Evolutionary conservation across 805 yeast species (phyloP), one percentile per base, ranked within the genome.

Genomic region (Myxozyma mucilagina): DNA sequence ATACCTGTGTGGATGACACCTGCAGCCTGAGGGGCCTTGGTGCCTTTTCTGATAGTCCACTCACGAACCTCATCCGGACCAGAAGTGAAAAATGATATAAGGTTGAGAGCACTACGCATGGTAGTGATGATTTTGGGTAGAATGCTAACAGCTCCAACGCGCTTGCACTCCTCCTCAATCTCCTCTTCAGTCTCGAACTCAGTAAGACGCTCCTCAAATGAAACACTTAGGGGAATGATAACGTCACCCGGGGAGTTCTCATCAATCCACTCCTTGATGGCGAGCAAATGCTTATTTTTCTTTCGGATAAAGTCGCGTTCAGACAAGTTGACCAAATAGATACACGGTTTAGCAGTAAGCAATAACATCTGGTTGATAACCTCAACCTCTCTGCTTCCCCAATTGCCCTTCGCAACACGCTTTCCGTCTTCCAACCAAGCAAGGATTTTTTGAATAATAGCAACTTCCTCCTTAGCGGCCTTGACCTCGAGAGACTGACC

Each of bases 21-120:
- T 24, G 99, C 99, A 48, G 99, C 98, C 72, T 89, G 91, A n/a
- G 99, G 99, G 56, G 97, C 97, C 70, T 89, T 87, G 50, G 93
- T 88, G 69, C 96, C 96, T 69, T 81, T 80, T 78, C 98, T 85
- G 66, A 94, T 85, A 39, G 99, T 94, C 99, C 99, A 94, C 77
- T 96, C 97, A 76, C 97, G 87, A 53, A 92, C 96, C 79, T 94
- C 99, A 65, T 89, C 90, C 45, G 96, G 88, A 69, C 99, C 99
- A 73, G 94, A 87, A 39, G 99, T 94, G 83, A 90, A 94, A 81
- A 87, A 94, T 56, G 97, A 90, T 68, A 92, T 91, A 75, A 94
- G 85, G 68, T 88, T 87, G 63, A 92, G 81, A 64, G 90, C 86
- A 67, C 83, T 79, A 80, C 97, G 87, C 97, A 93, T 92, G 67